Percentiles rank a stretch among this genome's conserved stretches.
phyloP scores from a whole-genome alignment of 2,329 filamentous ascomycete genomes.

The Aspergillus awamori region DNA sequence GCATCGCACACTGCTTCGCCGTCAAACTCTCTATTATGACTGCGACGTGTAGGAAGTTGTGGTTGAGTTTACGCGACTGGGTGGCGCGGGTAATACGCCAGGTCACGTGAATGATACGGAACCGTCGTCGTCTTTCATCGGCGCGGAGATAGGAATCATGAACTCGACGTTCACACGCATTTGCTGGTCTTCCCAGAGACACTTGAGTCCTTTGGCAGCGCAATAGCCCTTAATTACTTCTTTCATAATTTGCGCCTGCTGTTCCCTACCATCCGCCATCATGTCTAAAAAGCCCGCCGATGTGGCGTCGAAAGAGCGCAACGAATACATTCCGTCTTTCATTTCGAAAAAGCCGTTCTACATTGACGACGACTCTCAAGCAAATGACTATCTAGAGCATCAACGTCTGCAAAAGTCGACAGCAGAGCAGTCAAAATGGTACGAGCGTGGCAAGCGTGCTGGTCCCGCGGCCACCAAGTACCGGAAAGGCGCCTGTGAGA shows the following conservation, averaged over 20 bases:
- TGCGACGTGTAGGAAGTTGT: constrained; percentile 6
- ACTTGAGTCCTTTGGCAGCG: neutral
- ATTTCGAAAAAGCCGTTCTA: constrained; percentile 99
- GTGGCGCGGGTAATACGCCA: constrained; percentile 30
- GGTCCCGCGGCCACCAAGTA: constrained; percentile 93
- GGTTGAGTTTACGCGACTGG: constrained; percentile 18
- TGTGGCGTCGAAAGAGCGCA: constrained; percentile 76
- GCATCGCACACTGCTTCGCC: constrained; percentile 3
- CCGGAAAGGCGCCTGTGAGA: constrained; percentile 97
- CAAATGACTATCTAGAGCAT: constrained; percentile 91
- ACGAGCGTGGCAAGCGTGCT: constrained; percentile 81
- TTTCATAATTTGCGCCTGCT: neutral
- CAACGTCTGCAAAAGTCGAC: constrained; percentile 78
- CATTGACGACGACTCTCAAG: constrained; percentile 73
- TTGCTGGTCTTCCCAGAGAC: neutral
- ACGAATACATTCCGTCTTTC: constrained; percentile 97
- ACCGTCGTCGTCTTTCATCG: constrained; percentile 10
- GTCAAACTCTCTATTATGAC: neutral
- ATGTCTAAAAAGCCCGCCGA: constrained; percentile 55
- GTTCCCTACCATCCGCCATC: constrained; percentile 3
- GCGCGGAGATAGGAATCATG: constrained; percentile 1
- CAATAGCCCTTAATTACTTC: constrained; percentile 6
- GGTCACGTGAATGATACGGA: constrained; percentile 31
- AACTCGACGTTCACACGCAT: neutral
- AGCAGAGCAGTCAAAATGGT: constrained; percentile 79